Base-by-base conservation (phyloP, 2,329 filamentous ascomycete genomes). In the Ramichloridium luteum region DNA sequence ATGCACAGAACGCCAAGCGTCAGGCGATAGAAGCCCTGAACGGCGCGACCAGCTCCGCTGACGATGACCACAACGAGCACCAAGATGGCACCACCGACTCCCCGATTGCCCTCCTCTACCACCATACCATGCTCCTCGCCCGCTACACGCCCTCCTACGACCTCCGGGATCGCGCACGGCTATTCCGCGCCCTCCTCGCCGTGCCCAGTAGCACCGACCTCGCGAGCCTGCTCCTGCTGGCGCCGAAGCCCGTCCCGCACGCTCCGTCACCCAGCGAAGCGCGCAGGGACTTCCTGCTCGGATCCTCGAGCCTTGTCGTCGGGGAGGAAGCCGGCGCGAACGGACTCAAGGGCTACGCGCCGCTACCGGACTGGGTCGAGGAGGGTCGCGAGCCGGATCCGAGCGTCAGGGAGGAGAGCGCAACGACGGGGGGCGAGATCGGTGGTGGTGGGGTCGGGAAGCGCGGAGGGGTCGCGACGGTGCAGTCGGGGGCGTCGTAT, bases 91-190 rank as follows among this genome's bases (percentile, higher is more conserved):
- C 32, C 5, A 39, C 35, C 22, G 25, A 33, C 23, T 25, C 38
- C 16, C 49, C 26, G 45, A 77, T 93, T 31, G 72, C 74, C 16
- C 67, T 76, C 3, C 64, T 98, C 2, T 98, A 85, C 77, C 72
- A 79, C 16, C 93, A 98, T 48, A 73, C 82, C 13, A 67, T 93
- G 16, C 70, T 88, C 1, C 72, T 98, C 1, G 82, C 82, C 17
- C 76, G 90, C 38, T 98, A 96, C 56, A 90, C 96, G 48, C 83
- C 78, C 0, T 94, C 86, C 1, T 98, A 93, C 57, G 86, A 96
- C 51, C 73, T 98, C 3, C 83, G 90, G 41, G 90, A 96, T 53
- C 80, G 90, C 14, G 77, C 86, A 2, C 76, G 90, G 17, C 71
- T 94, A 39, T 96, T 93, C 61, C 84, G 81, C 41, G 71, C 85